A percentile compares a stretch with the other conserved stretches of the same genome.
These are phyloP conservation scores for Paraconiothyrium brasiliense DNA, from an alignment of 2,329 filamentous ascomycete genomes.

Conservation along the genomic window DNA sequence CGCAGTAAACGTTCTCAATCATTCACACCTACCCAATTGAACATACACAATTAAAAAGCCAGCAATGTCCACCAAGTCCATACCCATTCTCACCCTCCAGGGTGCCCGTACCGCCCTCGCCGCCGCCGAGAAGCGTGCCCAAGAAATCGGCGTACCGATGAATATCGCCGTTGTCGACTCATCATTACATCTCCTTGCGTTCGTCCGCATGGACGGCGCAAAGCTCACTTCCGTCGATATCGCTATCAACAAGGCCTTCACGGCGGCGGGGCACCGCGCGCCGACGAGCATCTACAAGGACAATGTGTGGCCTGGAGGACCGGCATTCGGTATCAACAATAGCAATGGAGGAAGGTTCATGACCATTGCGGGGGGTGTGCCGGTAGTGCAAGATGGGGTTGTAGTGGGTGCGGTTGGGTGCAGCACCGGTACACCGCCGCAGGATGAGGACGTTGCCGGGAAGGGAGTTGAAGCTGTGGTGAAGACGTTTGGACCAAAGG, in stretches of 20 bases:
- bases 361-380: slow-evolving; percentile 64
- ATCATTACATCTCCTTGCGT: slow-evolving; percentile 57
- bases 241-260: slow-evolving; percentile 70
- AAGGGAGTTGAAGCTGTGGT: slow-evolving; percentile 61
- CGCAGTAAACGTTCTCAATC: neutral
- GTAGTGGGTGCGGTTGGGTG: slow-evolving; percentile 65
- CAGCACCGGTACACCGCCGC: slow-evolving; percentile 63
- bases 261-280: slow-evolving; percentile 63
- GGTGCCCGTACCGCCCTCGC: slow-evolving; percentile 48
- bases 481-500: slow-evolving; percentile 46
- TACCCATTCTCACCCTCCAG: slow-evolving; percentile 45
- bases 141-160: slow-evolving; percentile 53
- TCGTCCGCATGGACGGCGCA: slow-evolving; percentile 59
- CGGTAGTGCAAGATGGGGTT: slow-evolving; percentile 58
- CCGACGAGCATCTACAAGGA: slow-evolving; percentile 64
- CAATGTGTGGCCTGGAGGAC: slow-evolving; percentile 62
- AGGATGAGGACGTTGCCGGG: slow-evolving; percentile 64
- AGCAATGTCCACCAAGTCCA: slow-evolving; percentile 44
- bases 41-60: too few species aligned
- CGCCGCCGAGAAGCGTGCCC: slow-evolving; percentile 49
- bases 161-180: slow-evolving; percentile 62
- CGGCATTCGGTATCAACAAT: slow-evolving; percentile 62
- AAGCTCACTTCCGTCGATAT: slow-evolving; percentile 67
- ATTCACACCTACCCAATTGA: neutral
- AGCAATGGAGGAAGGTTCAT: slow-evolving; percentile 64